Evolutionary conservation across 306 rosid genomes (phyloP).

Genomic region (Luffa acutangula): DNA sequence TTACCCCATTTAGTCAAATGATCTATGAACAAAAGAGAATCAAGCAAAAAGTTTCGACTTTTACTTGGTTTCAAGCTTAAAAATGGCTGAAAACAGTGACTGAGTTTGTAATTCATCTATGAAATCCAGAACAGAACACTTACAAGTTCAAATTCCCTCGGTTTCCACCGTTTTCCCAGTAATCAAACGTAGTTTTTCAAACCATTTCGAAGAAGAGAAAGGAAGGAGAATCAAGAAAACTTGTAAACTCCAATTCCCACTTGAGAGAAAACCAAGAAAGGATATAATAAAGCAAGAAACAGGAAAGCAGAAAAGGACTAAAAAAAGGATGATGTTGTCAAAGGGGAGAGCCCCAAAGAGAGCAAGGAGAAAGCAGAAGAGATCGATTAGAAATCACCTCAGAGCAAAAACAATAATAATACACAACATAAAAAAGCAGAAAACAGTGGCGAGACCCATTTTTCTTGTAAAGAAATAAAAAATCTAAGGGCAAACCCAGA

Average conservation of each 20-base stretch:
- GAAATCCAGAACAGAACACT: background rate
- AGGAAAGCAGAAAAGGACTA: slow-evolving; percentile 69
- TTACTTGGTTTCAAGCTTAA: background rate
- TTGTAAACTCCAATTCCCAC: slow-evolving; percentile 31
- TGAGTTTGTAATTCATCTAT: background rate
- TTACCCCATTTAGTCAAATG: background rate
- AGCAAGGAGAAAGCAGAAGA: slow-evolving; percentile 8
- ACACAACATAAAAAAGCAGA: background rate
- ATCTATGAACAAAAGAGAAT: background rate
- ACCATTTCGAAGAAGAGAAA: slow-evolving; percentile 7
- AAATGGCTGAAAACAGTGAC: background rate
- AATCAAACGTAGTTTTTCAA: background rate
- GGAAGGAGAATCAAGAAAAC: slow-evolving; percentile 7
- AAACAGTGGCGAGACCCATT: background rate
- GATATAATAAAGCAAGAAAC: slow-evolving; percentile 30
- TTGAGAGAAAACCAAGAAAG: slow-evolving; percentile 36
- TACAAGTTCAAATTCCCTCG: background rate
- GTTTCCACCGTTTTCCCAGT: background rate
- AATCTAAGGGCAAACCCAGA: background rate
- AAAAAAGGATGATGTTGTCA: slow-evolving; percentile 46
- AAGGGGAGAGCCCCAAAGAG: slow-evolving; percentile 31
- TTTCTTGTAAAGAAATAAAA: background rate
- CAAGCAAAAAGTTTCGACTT: background rate
- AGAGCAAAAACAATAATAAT: background rate
- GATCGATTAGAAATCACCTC: background rate